These are phyloP conservation scores for Silene conica DNA, from an alignment of 148 eudicot species.

Conservation along the genomic window DNA sequence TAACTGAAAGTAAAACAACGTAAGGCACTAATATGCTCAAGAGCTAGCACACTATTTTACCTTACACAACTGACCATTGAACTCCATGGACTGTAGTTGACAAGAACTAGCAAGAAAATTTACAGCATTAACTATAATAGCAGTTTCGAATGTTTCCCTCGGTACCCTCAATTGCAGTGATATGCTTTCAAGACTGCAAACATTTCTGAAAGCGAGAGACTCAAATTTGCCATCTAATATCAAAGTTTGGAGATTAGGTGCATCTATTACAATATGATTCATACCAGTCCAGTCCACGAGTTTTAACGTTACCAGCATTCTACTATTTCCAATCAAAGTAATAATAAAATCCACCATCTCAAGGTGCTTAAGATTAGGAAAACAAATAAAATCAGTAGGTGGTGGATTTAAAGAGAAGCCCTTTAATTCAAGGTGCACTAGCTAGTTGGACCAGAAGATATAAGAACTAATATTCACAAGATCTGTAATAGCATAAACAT, in stretches of 20 bases:
- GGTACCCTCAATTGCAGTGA: background rate
- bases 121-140: background rate
- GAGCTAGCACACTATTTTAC: too few relatives aligned
- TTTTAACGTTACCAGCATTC: constrained; percentile 13
- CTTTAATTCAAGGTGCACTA: background rate
- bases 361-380: background rate
- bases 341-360: background rate
- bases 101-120: background rate
- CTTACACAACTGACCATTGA: background rate
- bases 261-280: too few relatives aligned
- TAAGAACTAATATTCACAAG: background rate
- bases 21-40: too few relatives aligned
- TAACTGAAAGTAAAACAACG: background rate
- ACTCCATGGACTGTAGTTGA: too few relatives aligned
- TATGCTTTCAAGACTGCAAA: too few relatives aligned
- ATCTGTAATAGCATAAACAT: background rate
- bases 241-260: too few relatives aligned
- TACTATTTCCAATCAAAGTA: constrained; percentile 13
- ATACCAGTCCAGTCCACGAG: constrained; percentile 7
- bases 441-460: background rate
- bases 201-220: too few relatives aligned
- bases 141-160: background rate
- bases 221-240: too few relatives aligned
- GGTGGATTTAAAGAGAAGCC: background rate
- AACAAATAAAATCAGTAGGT: background rate